Base-by-base conservation (phyloP, 2,329 filamentous ascomycete genomes). In the Elsinoe necatrix region DNA sequence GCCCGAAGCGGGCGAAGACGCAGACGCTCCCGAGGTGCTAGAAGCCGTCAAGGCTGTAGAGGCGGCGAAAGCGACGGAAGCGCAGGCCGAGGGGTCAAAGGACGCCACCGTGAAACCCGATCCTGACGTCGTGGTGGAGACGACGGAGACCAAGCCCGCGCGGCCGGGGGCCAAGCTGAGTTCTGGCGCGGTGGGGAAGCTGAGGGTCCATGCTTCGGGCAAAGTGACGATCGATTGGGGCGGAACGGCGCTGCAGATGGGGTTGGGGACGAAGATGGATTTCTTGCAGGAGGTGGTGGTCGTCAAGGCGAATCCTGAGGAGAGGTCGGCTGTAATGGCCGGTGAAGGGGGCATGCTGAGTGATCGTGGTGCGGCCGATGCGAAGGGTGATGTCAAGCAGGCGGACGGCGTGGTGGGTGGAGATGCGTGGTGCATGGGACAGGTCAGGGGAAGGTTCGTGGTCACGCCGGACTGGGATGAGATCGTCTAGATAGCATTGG, bases 371-470 rank as follows among this genome's bases (percentile, higher is more conserved):
- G 56, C 58, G 29, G 45, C 51, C 57, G 57, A 60, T 1, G 77
- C 81, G 27, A 77, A 50, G 51, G 57, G 60, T 8, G 61, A 62
- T 23, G 58, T 54, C 1, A 59, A 61, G 34, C 58, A 60, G 7
- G 55, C 69, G 14, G 67, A 68, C 43, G 58, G 64, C 11, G 57
- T 58, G 20, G 61, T 60, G 16, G 69, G 67, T 12, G 75, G 74
- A 1, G 71, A 73, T 57, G 75, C 77, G 35, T 77, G 77, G 68
- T 77, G 77, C 2, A 79, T 85, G 72, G 82, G 81, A 7, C 77
- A 82, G 63, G 73, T 85, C n/a, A 80, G 78, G 67, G 80, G 79
- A 55, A 84, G 83, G 68, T 83, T 84, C 64, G 79, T 84, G 1
- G 77, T 84, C 31, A 79, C 75, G 52, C 82, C 82, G 12, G 76